Percentiles rank a stretch among this genome's conserved stretches.
These are phyloP conservation scores for Penicillium silybi DNA, from an alignment of 495 filamentous ascomycete genomes.

Conservation along the genomic window DNA sequence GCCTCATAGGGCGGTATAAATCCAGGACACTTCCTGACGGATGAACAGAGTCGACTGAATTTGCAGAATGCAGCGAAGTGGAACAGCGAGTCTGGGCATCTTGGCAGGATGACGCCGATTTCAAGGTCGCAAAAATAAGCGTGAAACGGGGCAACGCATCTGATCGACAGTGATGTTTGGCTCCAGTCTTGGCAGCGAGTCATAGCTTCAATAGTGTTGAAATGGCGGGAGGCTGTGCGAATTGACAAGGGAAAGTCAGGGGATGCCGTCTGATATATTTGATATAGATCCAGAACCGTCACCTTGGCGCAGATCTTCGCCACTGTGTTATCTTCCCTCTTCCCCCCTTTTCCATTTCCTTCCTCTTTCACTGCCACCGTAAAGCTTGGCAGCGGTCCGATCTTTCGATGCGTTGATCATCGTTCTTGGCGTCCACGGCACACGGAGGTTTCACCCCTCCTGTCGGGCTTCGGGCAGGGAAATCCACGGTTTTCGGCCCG, in stretches of 20 bases:
- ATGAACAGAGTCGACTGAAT: background rate
- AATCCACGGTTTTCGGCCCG: constrained; percentile 6
- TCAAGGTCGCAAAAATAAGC: constrained; percentile 8
- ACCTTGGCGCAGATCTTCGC: background rate
- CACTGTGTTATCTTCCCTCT: background rate
- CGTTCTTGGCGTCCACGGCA: constrained; percentile 32
- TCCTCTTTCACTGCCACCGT: constrained; percentile 22
- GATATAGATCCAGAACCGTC: background rate
- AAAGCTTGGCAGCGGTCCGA: constrained; percentile 40
- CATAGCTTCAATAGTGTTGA: constrained; percentile 12
- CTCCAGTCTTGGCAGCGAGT: constrained; percentile 11
- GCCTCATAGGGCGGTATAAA: background rate
- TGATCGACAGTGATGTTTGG: constrained; percentile 12
- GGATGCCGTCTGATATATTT: background rate
- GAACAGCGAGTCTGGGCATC: constrained; percentile 10
- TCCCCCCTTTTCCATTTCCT: background rate
- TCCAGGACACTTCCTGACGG: too few species aligned
- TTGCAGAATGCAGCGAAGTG: background rate
- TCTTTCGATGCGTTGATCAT: constrained; percentile 34
- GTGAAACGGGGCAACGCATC: constrained; percentile 2
- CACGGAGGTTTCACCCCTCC: background rate
- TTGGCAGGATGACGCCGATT: constrained; percentile 11
- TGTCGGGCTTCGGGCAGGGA: constrained; percentile 2
- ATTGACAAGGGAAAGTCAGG: constrained; percentile 3
- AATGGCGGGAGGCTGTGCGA: too few species aligned